phyloP scores from a whole-genome alignment of 2,329 filamentous ascomycete species.

The Ophiostoma quercus region DNA sequence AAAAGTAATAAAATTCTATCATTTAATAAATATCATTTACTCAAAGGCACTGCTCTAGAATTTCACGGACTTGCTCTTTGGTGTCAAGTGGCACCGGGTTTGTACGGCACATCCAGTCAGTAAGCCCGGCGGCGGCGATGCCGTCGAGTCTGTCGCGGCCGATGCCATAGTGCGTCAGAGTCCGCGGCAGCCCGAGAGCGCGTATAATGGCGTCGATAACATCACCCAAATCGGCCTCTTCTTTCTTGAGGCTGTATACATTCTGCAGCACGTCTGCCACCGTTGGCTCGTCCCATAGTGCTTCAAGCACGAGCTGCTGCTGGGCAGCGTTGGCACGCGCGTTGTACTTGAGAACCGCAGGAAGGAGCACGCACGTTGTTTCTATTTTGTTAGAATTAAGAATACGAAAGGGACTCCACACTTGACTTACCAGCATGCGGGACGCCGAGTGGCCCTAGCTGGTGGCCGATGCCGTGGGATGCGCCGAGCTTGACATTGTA shows the following conservation, averaged over 20 bases:
- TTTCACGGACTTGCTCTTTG: background rate
- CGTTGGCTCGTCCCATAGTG: background rate
- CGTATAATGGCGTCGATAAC: slow-evolving; percentile 44
- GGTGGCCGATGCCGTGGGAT: slow-evolving; percentile 41
- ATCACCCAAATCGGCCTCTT: slow-evolving; percentile 34
- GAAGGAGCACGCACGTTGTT: background rate
- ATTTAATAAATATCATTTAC: background rate
- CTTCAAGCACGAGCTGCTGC: background rate
- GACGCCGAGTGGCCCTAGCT: slow-evolving; percentile 33
- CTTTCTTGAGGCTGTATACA: background rate
- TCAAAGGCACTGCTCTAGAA: background rate
- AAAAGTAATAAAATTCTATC: background rate
- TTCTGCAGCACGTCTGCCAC: background rate
- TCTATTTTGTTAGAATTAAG: no score
- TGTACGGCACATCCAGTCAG: slow-evolving; percentile 42
- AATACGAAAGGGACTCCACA: slow-evolving; percentile 27
- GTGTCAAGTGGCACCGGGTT: slow-evolving; percentile 43
- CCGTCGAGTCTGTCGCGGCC: slow-evolving; percentile 42
- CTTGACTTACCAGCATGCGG: slow-evolving; percentile 40
- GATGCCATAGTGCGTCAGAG: slow-evolving; percentile 44
- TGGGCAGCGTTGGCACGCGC: background rate
- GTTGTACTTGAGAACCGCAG: background rate
- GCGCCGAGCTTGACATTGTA: slow-evolving; percentile 37
- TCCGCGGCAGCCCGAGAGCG: slow-evolving; percentile 46
- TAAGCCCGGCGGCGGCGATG: slow-evolving; percentile 42